phyloP scores from a whole-genome alignment of 148 eudicot species.

The Camellia sinensis region DNA sequence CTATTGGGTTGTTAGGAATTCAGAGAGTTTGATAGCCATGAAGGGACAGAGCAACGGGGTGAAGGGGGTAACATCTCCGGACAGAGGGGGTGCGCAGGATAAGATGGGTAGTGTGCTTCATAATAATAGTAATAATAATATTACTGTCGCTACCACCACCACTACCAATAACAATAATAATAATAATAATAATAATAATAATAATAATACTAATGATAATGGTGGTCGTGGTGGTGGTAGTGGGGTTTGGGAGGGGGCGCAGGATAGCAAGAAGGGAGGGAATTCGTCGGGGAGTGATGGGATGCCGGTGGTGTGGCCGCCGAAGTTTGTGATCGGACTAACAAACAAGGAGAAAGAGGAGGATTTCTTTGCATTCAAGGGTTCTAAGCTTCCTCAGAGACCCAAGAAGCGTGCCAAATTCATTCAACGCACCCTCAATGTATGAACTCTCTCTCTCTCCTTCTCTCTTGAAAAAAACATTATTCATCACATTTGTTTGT shows the following conservation, averaged over 20 bases:
- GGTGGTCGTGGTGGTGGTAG: constrained; percentile 36
- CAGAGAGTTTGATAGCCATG: constrained; percentile 68
- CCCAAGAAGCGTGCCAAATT: constrained; percentile 93
- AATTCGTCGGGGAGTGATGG: constrained; percentile 57
- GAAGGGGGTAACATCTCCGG: constrained; percentile 57
- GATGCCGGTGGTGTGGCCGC: constrained; percentile 33
- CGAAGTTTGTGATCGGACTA: constrained; percentile 43
- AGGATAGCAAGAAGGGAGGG: constrained; percentile 49
- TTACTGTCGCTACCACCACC: no score
- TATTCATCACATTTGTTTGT: background rate
- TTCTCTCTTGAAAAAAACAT: background rate
- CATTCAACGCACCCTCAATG: constrained; percentile 90
- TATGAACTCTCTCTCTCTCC: constrained; percentile 27
- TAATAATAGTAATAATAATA: background rate
- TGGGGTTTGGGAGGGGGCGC: constrained; percentile 47
- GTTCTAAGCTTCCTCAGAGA: constrained; percentile 86
- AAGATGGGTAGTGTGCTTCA: constrained; percentile 32
- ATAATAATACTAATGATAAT: no score
- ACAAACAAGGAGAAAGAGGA: constrained; percentile 90
- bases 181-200: no score
- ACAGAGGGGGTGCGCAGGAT: constrained; percentile 46
- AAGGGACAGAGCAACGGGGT: constrained; percentile 57
- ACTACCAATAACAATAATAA: no score
- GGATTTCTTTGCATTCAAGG: constrained; percentile 83
- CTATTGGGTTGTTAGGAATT: constrained; percentile 46